phyloP scores from a whole-genome alignment of 2,329 filamentous ascomycete genomes.

The Aspergillus tanneri region DNA sequence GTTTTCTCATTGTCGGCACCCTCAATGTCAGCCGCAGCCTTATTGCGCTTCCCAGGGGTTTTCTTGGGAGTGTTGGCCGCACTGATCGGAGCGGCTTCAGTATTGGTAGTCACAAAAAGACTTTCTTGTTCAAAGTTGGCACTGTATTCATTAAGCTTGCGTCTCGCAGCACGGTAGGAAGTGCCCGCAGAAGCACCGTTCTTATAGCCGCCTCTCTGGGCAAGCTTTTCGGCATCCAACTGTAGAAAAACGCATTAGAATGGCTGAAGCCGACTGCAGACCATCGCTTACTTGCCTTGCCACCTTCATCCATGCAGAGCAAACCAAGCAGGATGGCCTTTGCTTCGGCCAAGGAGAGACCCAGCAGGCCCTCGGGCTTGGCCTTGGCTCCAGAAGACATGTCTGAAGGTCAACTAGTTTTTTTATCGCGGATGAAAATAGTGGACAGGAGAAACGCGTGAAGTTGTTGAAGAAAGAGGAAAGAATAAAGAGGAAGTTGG shows the following conservation, averaged over 20 bases:
- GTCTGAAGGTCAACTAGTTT: background rate
- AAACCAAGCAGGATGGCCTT: conserved; percentile 22
- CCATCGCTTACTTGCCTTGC: conserved; percentile 21
- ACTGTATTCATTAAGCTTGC: conserved; percentile 32
- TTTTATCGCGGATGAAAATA: background rate
- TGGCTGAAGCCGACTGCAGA: too few species aligned
- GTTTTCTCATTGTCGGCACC: conserved; percentile 6
- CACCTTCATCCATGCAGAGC: conserved; percentile 11
- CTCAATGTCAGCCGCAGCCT: conserved; percentile 8
- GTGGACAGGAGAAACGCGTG: background rate
- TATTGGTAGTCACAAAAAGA: conserved; percentile 1
- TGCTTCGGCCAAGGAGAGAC: conserved; percentile 18
- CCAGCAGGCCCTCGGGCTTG: conserved; percentile 20
- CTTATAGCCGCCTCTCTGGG: conserved; percentile 36
- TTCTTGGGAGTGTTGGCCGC: conserved; percentile 15
- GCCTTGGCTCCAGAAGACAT: conserved; percentile 16
- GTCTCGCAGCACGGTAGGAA: conserved; percentile 38
- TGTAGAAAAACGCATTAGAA: conserved; percentile 18
- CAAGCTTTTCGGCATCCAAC: conserved; percentile 43
- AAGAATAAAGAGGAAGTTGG: conserved; percentile 3
- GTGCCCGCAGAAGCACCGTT: conserved; percentile 36
- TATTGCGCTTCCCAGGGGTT: conserved; percentile 26
- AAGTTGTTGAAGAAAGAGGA: background rate
- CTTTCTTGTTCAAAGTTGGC: background rate
- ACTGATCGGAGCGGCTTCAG: background rate